Base-by-base conservation (phyloP, 163 green algal genomes). In the Volvox carteri region DNA sequence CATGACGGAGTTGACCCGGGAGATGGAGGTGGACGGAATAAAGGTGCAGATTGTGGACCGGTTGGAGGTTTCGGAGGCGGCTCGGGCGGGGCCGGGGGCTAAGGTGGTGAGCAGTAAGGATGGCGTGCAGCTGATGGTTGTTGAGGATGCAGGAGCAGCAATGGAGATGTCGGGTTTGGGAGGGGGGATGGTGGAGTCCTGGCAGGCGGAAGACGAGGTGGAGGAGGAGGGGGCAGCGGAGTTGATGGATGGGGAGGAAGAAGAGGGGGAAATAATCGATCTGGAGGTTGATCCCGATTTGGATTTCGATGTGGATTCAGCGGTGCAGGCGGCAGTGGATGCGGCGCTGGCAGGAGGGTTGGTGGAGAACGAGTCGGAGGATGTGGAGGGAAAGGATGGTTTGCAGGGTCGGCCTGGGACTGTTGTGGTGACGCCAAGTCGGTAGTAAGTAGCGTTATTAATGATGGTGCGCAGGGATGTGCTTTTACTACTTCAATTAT, bases 21-120 rank as follows among this genome's bases (percentile, higher is more conserved):
- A 89, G 84, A 84, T 84, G 52, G 84, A 89, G 54, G 54, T 89
- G 54, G 52, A 89, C 23, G 84, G 84, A 16, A 72, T 89, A 4
- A 37, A 30, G 54, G 84, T 89, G 72, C 52, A 84, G 41, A 89
- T 89, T 30, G 84, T 89, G 54, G 84, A 89, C 44, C n/a, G 37
- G 39, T 54, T 89, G 72, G 72, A 89, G 84, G 72, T 89, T 7
- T 74, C 50, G 35, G 28, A 74, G 30, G 67, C 16, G 33, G 3
- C 78, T 39, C 56, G 78, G 11, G 78, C 67, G 28, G 81, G n/a
- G 9, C 11, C 21, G 39, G 81, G 79, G 30, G 30, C 28, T 5
- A n/a, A 28, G n/a, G 21, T 56, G 83, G 52, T 88, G 14, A 7
- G 68, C 12, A 83, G 44, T 48, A 2, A 72, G 50, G 83, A 88